Percentiles rank a stretch among this genome's conserved stretches.
Evolutionary conservation across 2,329 filamentous ascomycete species (phyloP).

Genomic region (Neonectria faginata): DNA sequence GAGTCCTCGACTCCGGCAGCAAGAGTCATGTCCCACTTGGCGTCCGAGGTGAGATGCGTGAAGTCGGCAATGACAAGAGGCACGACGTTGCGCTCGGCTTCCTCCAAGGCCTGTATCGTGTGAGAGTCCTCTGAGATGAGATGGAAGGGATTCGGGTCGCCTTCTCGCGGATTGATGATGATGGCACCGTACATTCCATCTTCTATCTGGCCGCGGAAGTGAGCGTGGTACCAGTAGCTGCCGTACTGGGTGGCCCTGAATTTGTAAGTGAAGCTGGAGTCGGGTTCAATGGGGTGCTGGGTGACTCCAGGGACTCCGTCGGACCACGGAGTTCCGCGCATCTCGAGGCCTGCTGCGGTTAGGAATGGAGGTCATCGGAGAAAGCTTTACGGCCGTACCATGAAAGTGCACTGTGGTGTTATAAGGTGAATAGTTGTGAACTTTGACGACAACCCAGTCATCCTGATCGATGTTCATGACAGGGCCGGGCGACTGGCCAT

Average conservation of each 20-base stretch:
- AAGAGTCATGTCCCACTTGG: conserved; percentile 58
- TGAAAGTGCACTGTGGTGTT: conserved; percentile 64
- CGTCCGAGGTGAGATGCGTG: conserved; percentile 63
- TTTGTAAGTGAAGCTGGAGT: conserved; percentile 61
- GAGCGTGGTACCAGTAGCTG: conserved; percentile 72
- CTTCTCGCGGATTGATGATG: conserved; percentile 56
- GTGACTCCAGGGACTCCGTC: conserved; percentile 70
- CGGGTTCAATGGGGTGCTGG: conserved; percentile 63
- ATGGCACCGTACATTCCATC: conserved; percentile 71
- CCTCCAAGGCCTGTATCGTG: conserved; percentile 56
- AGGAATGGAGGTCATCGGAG: neutral
- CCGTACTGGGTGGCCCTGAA: conserved; percentile 69
- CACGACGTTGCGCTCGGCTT: conserved; percentile 60
- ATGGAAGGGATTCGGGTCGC: conserved; percentile 58
- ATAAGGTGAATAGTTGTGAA: conserved; percentile 60
- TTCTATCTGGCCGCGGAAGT: conserved; percentile 66
- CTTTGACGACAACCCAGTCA: conserved; percentile 58
- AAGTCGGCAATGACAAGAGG: conserved; percentile 68
- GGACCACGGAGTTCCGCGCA: conserved; percentile 66
- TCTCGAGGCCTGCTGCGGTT: conserved; percentile 57
- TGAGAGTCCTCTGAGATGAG: conserved; percentile 56
- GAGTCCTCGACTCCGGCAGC: conserved; percentile 60
- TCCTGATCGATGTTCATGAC: conserved; percentile 65
- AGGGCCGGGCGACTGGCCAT: conserved; percentile 72
- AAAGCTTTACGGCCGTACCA: conserved; percentile 46